These are phyloP conservation scores for Styphnolobium japonicum DNA, from an alignment of 306 rosid species.

Conservation along the genomic window DNA sequence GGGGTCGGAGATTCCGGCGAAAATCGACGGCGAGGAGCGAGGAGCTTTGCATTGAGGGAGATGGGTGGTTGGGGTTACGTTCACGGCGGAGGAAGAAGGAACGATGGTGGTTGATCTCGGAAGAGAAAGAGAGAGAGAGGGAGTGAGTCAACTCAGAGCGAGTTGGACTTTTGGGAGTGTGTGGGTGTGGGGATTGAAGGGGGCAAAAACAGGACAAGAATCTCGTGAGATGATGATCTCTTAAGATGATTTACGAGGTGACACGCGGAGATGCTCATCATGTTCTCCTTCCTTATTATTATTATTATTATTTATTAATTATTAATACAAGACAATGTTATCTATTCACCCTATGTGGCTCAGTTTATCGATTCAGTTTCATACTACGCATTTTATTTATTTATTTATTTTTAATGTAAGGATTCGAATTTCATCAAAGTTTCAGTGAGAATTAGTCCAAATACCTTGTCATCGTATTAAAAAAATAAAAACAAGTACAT, in stretches of 20 bases:
- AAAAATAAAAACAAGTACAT: no score
- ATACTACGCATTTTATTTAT: no score
- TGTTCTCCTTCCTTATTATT: background rate
- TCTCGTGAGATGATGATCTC: constrained; percentile 44
- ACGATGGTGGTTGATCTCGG: constrained; percentile 27
- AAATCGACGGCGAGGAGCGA: constrained; percentile 37
- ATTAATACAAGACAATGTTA: no score
- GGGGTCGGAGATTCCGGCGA: constrained; percentile 10
- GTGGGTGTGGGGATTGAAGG: background rate
- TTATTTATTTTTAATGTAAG: no score
- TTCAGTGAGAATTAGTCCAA: no score
- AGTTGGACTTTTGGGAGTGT: constrained; percentile 15
- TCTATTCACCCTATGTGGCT: no score
- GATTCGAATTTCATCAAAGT: no score
- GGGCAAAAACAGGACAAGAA: constrained; percentile 36
- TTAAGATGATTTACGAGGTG: constrained; percentile 22
- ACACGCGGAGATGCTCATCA: constrained; percentile 35
- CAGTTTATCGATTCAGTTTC: no score
- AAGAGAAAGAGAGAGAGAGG: background rate
- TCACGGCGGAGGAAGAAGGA: background rate
- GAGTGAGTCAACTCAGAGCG: constrained; percentile 39
- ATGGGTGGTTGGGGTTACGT: constrained; percentile 17
- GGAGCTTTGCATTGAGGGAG: constrained; percentile 30
- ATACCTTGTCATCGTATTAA: no score
- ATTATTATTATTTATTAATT: no score